Conservation (phyloP, 2,329 filamentous ascomycete species). For the Nothopassalora personata region DNA sequence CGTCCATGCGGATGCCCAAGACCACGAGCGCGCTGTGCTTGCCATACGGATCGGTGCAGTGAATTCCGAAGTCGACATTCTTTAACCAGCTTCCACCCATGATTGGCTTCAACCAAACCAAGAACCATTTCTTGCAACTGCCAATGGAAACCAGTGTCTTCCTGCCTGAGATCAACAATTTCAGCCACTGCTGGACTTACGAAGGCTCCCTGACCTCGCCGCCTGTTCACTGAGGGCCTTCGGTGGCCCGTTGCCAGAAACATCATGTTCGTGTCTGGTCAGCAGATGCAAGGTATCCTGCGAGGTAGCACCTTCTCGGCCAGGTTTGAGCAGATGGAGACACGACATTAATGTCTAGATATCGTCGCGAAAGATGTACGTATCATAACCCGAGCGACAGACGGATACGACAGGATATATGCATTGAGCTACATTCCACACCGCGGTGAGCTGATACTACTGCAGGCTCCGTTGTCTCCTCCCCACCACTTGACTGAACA, state of each 20-base stretch:
- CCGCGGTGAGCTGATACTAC: no score
- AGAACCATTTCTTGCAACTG: neutral
- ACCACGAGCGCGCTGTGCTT: slow-evolving; percentile 42
- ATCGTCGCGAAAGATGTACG: no score
- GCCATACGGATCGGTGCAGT: slow-evolving; percentile 45
- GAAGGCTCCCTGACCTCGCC: slow-evolving; percentile 44
- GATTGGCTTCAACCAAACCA: slow-evolving; percentile 18
- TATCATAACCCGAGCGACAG: no score
- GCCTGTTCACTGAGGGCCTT: slow-evolving; percentile 44
- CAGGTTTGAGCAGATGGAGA: slow-evolving; percentile 44
- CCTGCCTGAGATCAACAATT: slow-evolving; percentile 35
- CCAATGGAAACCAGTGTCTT: slow-evolving; percentile 32
- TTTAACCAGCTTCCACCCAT: slow-evolving; percentile 39
- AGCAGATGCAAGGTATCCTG: slow-evolving; percentile 46
- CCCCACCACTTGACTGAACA: no score
- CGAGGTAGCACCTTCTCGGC: slow-evolving; percentile 43
- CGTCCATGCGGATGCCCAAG: slow-evolving; percentile 42
- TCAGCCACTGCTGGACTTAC: slow-evolving; percentile 48
- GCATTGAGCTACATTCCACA: no score
- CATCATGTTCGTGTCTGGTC: slow-evolving; percentile 39
- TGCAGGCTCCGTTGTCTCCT: no score
- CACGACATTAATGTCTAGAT: slow-evolving; percentile 40
- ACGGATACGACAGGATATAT: no score
- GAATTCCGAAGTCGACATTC: slow-evolving; percentile 35
- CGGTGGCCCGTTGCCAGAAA: slow-evolving; percentile 43